phyloP scores from a whole-genome alignment of 192 early-diverging fungal genomes.

The Coemansia sp. region DNA sequence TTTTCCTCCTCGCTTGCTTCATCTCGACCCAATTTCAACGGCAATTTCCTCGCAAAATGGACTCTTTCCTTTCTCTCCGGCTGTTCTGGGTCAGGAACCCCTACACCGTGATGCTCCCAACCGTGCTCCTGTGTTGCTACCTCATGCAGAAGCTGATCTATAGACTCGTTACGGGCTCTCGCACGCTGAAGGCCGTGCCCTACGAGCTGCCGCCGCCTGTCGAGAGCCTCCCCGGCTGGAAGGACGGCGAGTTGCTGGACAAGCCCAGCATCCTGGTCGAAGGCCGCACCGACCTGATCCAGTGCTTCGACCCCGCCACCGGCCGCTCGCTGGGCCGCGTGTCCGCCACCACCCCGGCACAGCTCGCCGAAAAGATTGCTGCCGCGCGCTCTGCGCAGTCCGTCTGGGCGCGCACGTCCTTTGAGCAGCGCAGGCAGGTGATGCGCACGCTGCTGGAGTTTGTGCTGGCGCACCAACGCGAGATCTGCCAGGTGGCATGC shows the following conservation, averaged over 20 bases:
- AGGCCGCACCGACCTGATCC: constrained; percentile 50
- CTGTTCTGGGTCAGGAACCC: no score
- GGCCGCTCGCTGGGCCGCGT: constrained; percentile 67
- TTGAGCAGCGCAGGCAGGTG: constrained; percentile 67
- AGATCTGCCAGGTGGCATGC: constrained; percentile 66
- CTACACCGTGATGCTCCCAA: no score
- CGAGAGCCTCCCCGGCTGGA: constrained; percentile 41
- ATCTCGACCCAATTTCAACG: no score
- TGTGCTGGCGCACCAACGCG: constrained; percentile 67
- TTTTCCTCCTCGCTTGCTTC: no score
- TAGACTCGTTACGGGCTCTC: no score
- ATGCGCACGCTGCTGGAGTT: constrained; percentile 69
- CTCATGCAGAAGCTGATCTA: no score
- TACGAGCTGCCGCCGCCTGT: constrained; percentile 37
- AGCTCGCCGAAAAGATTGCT: constrained; percentile 57
- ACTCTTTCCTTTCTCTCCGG: no score
- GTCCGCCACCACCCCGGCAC: constrained; percentile 51
- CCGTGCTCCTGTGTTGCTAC: no score
- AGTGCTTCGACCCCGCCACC: constrained; percentile 83
- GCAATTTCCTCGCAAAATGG: no score
- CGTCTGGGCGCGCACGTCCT: constrained; percentile 65
- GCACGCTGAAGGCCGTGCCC: constrained; percentile 21
- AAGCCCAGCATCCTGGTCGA: constrained; percentile 25
- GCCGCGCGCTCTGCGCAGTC: constrained; percentile 63
- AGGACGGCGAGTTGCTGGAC: constrained; percentile 15